These are phyloP conservation scores for Beta corolliflora DNA, from an alignment of 179 eudicot species.

Conservation along the genomic window DNA sequence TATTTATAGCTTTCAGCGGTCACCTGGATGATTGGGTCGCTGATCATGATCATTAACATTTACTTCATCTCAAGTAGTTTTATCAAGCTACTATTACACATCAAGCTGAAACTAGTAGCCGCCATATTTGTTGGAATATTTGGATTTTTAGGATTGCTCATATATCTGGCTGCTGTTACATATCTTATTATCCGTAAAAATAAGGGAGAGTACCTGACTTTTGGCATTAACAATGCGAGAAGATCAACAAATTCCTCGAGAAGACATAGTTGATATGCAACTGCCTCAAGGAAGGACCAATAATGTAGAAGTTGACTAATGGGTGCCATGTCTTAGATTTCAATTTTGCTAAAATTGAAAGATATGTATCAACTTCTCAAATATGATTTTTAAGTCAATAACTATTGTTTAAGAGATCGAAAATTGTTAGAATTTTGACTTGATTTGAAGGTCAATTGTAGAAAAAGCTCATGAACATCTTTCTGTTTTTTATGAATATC, in stretches of 20 bases:
- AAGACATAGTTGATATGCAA: slow-evolving; percentile 87
- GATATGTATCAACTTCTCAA: slow-evolving; percentile 23
- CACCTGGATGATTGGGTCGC: slow-evolving; percentile 83
- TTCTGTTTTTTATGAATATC: background rate
- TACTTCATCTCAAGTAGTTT: slow-evolving; percentile 74
- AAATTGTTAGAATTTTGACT: too few species aligned
- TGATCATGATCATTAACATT: slow-evolving; percentile 86
- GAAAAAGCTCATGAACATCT: too few species aligned
- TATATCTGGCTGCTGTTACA: slow-evolving; percentile 71
- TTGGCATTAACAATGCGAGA: slow-evolving; percentile 53
- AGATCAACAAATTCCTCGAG: slow-evolving; percentile 61
- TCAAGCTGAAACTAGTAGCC: slow-evolving; percentile 52
- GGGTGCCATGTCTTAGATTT: background rate
- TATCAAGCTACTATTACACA: slow-evolving; percentile 59
- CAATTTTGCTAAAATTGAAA: slow-evolving; percentile 13
- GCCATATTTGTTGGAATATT: slow-evolving; percentile 62
- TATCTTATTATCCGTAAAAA: slow-evolving; percentile 77
- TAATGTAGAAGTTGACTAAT: slow-evolving; percentile 46
- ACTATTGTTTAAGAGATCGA: too few species aligned
- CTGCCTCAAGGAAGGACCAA: slow-evolving; percentile 62
- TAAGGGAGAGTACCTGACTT: slow-evolving; percentile 56
- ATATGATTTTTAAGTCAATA: background rate
- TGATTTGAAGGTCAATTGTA: background rate
- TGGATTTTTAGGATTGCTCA: slow-evolving; percentile 64
- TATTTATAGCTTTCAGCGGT: slow-evolving; percentile 66